Evolutionary conservation across 2,329 filamentous ascomycete species (phyloP).

Genomic region (Xylariaceae sp.): DNA sequence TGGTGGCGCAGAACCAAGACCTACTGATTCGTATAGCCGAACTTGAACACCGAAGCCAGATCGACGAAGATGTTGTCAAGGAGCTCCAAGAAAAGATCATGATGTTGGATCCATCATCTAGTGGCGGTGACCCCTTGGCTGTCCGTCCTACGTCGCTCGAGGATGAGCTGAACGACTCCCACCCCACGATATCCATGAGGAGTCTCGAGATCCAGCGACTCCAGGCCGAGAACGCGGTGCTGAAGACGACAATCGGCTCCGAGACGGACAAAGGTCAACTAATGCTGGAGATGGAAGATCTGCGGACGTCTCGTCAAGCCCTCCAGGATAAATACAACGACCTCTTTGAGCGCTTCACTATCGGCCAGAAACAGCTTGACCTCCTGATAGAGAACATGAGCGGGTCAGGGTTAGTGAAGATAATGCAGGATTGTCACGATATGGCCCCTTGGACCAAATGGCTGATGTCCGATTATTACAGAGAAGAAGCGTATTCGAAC

Average conservation of each 20-base stretch:
- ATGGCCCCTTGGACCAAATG: slow-evolving; percentile 31
- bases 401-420: slow-evolving; percentile 50
- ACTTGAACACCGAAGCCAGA: slow-evolving; percentile 26
- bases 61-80: slow-evolving; percentile 48
- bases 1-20: slow-evolving; percentile 40
- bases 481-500: slow-evolving; percentile 47
- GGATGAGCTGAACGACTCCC: slow-evolving; percentile 52
- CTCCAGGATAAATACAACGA: slow-evolving; percentile 52
- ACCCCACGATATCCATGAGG: slow-evolving; percentile 38
- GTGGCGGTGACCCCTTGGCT: slow-evolving; percentile 33
- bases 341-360: slow-evolving; percentile 52
- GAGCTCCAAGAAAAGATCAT: slow-evolving; percentile 56
- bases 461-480: slow-evolving; percentile 44
- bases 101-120: slow-evolving; percentile 30
- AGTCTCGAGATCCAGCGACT: slow-evolving; percentile 51
- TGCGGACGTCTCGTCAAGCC: slow-evolving; percentile 44
- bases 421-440: slow-evolving; percentile 31
- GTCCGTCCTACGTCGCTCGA: slow-evolving; percentile 39
- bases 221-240: slow-evolving; percentile 55
- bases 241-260: slow-evolving; percentile 49
- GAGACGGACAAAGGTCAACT: slow-evolving; percentile 50
- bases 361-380: slow-evolving; percentile 53
- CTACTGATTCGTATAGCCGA: slow-evolving; percentile 34
- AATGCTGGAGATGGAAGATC: slow-evolving; percentile 51
- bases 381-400: slow-evolving; percentile 46